Base-by-base conservation (phyloP, 1,284 basidiomycete species). In the Tremellales sp. region DNA sequence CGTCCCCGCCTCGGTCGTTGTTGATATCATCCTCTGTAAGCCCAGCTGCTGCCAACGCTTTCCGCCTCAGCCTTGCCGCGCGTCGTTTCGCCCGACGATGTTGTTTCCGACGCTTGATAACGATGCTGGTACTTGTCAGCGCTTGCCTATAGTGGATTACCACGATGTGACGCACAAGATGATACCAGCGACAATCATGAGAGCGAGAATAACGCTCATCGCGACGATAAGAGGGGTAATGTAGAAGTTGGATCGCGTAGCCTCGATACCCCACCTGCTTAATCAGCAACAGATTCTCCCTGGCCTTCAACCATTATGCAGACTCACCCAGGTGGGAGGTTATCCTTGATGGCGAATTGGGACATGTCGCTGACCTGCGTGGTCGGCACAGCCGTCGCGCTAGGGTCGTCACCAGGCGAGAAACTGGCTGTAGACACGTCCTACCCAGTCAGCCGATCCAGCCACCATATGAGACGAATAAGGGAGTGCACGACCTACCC, bases 141-240 rank as follows among this genome's bases (percentile, higher is more conserved):
- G 25, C 21, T 17, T 15, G n/a, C 8, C 33, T 8, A 27, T 23
- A 2, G 24, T 29, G 45, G 21, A 7, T 10, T 40, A 23, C 17
- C 26, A 35, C 19, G 10, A 33, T 13, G 24, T 31, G 26, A 63
- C 70, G 46, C 48, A 69, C 65, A 71, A 53, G 23, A 69, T 57
- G 52, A 73, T 66, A 19, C 56, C 57, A 26, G 57, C 57, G 25
- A 72, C 65, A 27, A 75, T 70, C 26, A 61, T 45, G 4, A 66
- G 40, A 5, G 72, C 67, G 43, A 75, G 52, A 43, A 73, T 63
- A 21, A 71, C 63, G 31, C 64, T 67, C 2, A 66, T 62, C 17
- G 67, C 59, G n/a, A 64, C 67, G 29, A 75, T 75, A 3, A 75
- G 54, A 0, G 73, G 72, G 2, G 72, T 67, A 49, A 62, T 63